phyloP scores from a whole-genome alignment of 202 grass and related monocot genomes.

The Tripidium arundinaceum region DNA sequence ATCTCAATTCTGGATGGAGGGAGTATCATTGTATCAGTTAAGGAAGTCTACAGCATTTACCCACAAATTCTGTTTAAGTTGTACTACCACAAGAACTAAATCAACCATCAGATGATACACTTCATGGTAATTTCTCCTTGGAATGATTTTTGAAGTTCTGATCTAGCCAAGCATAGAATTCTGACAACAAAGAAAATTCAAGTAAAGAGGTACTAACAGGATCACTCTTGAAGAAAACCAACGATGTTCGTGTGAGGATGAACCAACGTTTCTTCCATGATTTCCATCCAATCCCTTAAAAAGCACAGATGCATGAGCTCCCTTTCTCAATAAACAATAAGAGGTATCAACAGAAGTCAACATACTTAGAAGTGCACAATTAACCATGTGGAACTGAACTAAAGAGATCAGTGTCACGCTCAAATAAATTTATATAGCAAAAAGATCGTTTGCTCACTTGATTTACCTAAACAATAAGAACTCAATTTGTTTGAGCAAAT shows the following conservation, averaged over 20 bases:
- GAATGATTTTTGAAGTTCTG: background rate
- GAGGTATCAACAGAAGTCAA: background rate
- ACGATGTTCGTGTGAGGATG: constrained; percentile 89
- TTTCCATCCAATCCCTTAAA: constrained; percentile 97
- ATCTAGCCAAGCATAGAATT: constrained; percentile 9
- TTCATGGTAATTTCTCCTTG: background rate
- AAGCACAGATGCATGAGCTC: constrained; percentile 26
- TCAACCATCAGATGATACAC: background rate
- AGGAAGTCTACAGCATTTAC: background rate
- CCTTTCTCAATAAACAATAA: constrained; percentile 2
- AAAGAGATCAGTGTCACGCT: background rate
- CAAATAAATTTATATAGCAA: background rate
- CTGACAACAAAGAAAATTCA: background rate
- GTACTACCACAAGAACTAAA: background rate
- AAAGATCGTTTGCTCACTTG: background rate
- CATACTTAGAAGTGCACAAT: background rate
- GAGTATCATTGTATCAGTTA: background rate
- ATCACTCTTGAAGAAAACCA: constrained; percentile 99
- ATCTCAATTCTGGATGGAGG: background rate
- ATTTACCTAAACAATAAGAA: background rate
- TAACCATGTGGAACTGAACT: background rate
- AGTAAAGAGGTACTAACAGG: constrained; percentile 59
- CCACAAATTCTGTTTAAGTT: no score
- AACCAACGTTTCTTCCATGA: constrained; percentile 99
- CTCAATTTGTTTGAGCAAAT: background rate